phyloP scores from a whole-genome alignment of 805 yeast genomes.

The Wickerhamomyces bisporus region DNA sequence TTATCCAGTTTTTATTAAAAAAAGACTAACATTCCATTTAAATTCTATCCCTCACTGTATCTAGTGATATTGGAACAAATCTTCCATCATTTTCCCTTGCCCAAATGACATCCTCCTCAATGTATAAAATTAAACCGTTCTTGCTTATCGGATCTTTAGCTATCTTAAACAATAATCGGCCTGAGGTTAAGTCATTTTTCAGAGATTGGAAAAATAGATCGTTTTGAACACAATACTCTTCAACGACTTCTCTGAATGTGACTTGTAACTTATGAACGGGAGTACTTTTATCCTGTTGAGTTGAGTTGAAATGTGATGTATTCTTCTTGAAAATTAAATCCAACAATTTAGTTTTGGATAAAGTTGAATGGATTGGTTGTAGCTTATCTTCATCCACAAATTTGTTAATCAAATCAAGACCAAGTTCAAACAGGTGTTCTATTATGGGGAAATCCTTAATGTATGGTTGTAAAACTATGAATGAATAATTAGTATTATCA shows the following conservation, averaged over 20 bases:
- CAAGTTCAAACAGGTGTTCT: slow-evolving; percentile 13
- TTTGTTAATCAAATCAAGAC: slow-evolving; percentile 28
- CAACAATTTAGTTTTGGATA: slow-evolving; percentile 1
- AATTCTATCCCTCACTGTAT: slow-evolving; percentile 16
- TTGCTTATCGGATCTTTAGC: slow-evolving; percentile 28
- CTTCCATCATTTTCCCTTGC: slow-evolving; percentile 25
- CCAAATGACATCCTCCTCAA: slow-evolving; percentile 66
- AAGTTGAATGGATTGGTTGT: slow-evolving; percentile 6
- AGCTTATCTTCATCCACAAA: slow-evolving; percentile 18
- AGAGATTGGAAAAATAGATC: slow-evolving; percentile 30
- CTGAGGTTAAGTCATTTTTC: slow-evolving; percentile 26
- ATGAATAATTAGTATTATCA: slow-evolving; percentile 29
- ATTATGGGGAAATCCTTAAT: slow-evolving; percentile 8
- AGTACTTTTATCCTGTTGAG: slow-evolving; percentile 28
- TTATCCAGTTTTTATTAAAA: too few species aligned
- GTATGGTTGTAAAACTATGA: slow-evolving; percentile 18
- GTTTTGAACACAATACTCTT: slow-evolving; percentile 48
- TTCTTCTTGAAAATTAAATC: not conserved
- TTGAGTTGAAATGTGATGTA: not conserved
- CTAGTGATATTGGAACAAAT: slow-evolving; percentile 40
- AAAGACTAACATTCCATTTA: too few species aligned
- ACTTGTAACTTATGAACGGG: slow-evolving; percentile 39
- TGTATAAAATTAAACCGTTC: slow-evolving; percentile 37
- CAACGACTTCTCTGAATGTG: slow-evolving; percentile 62
- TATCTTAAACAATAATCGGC: slow-evolving; percentile 41